Evolutionary conservation across 2,329 filamentous ascomycete genomes (phyloP).

Genomic region (Cryphonectria radicalis): DNA sequence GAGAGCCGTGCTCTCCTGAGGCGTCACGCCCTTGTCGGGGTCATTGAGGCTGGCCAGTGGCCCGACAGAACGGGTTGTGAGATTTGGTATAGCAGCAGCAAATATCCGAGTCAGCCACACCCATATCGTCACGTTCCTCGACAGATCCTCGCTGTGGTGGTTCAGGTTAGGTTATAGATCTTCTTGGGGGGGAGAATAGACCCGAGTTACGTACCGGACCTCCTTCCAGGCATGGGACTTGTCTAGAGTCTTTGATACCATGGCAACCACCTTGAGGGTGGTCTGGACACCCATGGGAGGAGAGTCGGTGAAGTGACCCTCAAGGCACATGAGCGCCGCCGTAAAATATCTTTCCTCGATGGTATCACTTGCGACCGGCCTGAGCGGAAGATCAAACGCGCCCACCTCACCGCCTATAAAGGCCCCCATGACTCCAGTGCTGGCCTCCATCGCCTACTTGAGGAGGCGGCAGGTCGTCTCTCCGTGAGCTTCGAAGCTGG

Average conservation of each 20-base stretch:
- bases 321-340: slow-evolving; percentile 63
- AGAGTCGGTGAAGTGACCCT: slow-evolving; percentile 62
- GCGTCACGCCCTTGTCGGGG: slow-evolving; percentile 60
- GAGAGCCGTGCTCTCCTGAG: slow-evolving; percentile 64
- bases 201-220: slow-evolving; percentile 52
- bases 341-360: slow-evolving; percentile 69
- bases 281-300: slow-evolving; percentile 62
- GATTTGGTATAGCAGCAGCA: slow-evolving; percentile 61
- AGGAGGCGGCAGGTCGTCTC: not conserved
- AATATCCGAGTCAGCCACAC: slow-evolving; percentile 67
- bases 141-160: slow-evolving; percentile 57
- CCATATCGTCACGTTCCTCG: slow-evolving; percentile 68
- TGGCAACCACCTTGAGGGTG: slow-evolving; percentile 57
- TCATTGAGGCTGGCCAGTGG: slow-evolving; percentile 58
- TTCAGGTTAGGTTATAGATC: slow-evolving; percentile 4
- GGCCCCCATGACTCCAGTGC: slow-evolving; percentile 27
- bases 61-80: slow-evolving; percentile 63
- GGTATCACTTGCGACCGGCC: slow-evolving; percentile 45
- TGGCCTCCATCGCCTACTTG: not conserved
- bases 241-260: slow-evolving; percentile 65
- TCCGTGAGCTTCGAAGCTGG: not conserved
- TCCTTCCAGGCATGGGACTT: slow-evolving; percentile 66
- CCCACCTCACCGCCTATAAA: slow-evolving; percentile 29
- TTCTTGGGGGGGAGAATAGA: not conserved
- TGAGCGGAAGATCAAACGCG: slow-evolving; percentile 29